Conservation (phyloP, 176 grass and related monocot genomes). For the Oryza officinalis region DNA sequence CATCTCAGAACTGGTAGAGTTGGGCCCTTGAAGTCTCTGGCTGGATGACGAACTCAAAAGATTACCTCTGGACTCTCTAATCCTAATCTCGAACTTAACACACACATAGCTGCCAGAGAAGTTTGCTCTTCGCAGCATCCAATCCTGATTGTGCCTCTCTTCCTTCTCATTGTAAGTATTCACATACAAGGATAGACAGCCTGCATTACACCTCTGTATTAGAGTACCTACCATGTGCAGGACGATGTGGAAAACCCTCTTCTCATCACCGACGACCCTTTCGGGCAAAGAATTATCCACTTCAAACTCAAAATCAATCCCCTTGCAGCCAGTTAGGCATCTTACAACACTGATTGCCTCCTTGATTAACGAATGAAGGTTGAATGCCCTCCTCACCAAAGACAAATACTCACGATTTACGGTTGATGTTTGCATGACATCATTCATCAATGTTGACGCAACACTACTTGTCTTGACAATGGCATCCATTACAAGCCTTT, state of each 20-base stretch:
- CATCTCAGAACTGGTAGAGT: slow-evolving; percentile 60
- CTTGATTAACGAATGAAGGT: slow-evolving; percentile 68
- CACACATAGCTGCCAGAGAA: slow-evolving; percentile 68
- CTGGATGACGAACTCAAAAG: slow-evolving; percentile 34
- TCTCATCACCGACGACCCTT: slow-evolving; percentile 80
- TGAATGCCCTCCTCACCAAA: slow-evolving; percentile 75
- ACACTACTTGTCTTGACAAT: slow-evolving; percentile 74
- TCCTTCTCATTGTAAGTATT: slow-evolving; percentile 55
- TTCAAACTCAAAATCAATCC: slow-evolving; percentile 67
- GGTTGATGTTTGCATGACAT: slow-evolving; percentile 75
- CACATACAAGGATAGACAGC: slow-evolving; percentile 61
- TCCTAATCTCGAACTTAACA: slow-evolving; percentile 80
- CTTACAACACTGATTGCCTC: slow-evolving; percentile 78
- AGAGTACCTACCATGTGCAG: slow-evolving; percentile 83
- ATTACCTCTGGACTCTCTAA: slow-evolving; percentile 39
- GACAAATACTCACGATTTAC: slow-evolving; percentile 64
- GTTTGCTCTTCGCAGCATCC: slow-evolving; percentile 67
- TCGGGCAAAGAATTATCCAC: slow-evolving; percentile 66
- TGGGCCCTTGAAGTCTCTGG: slow-evolving; percentile 30
- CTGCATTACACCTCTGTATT: slow-evolving; percentile 51
- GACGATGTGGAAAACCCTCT: slow-evolving; percentile 90
- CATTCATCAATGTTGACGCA: slow-evolving; percentile 81
- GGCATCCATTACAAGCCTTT: slow-evolving; percentile 77
- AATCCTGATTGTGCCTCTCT: slow-evolving; percentile 69
- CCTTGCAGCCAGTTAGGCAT: slow-evolving; percentile 73